Conservation (phyloP, 2,329 filamentous ascomycete species). For the Exophiala alcalophila region DNA sequence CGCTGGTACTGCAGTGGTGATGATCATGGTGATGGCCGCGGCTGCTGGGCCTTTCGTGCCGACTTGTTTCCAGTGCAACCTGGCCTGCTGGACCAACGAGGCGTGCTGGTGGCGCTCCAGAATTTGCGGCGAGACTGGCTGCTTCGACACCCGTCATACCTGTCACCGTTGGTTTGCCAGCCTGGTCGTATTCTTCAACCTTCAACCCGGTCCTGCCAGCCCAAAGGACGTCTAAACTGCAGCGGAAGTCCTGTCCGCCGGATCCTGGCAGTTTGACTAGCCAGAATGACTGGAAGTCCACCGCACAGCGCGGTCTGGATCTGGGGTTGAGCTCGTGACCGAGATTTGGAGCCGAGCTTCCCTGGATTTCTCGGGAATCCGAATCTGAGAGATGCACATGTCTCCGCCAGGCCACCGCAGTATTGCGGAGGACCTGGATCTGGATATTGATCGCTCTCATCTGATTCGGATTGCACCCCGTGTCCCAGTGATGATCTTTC, state of each 20-base stretch:
- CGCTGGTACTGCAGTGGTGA: too few species aligned
- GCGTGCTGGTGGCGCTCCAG: background rate
- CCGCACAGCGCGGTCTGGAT: constrained; percentile 1
- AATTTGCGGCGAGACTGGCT: constrained; percentile 12
- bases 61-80: too few species aligned
- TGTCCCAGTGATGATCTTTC: constrained; percentile 4
- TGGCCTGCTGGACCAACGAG: background rate
- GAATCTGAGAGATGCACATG: too few species aligned
- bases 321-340: constrained; percentile 5
- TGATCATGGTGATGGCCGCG: background rate
- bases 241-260: constrained; percentile 11
- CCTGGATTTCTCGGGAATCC: too few species aligned
- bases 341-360: too few species aligned
- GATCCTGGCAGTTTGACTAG: constrained; percentile 6
- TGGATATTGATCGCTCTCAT: too few species aligned
- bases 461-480: too few species aligned
- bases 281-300: constrained; percentile 8
- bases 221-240: constrained; percentile 4
- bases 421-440: too few species aligned
- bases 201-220: background rate
- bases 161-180: constrained; percentile 14
- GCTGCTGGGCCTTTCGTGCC: too few species aligned
- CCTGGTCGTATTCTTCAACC: background rate
- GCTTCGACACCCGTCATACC: constrained; percentile 18
- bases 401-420: too few species aligned